Evolutionary conservation across 129 eudicot genomes (phyloP), one percentile per base, ranked within the genome.

Genomic region (Tanacetum coccineum): DNA sequence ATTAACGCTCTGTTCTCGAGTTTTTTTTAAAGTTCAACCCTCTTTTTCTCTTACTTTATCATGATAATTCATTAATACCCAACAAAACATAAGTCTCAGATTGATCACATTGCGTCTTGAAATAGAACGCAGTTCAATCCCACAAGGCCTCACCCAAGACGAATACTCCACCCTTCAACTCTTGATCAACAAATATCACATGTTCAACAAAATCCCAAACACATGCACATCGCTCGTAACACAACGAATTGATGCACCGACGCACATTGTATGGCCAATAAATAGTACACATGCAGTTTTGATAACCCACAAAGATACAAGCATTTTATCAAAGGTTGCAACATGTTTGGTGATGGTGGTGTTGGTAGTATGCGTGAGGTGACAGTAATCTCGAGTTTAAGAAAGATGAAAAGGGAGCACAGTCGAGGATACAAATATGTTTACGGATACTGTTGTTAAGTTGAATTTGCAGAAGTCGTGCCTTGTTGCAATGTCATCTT

Each of bases 291-390:
- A n/a, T n/a, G n/a, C 21, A 74, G 80, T 1, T 90, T 90, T 81
- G 97, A 87, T 55, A 90, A 90, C 81, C 97, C 97, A 3, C 95
- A 86, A 60, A 76, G 81, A 46, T 90, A 90, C 88, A 90, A 90
- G 44, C 97, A 90, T 80, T 90, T 90, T 71, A 90, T 90, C 74
- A 90, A 90, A 66, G 67, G 86, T 66, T 90, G 95, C 70, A 72
- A 70, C 18, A 68, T 89, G 64, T 64, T 62, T 13, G 91, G 87
- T 0, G 91, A 77, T 25, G 91, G 91, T 45, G 77, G 83, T 20
- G 95, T 86, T 4, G 97, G 97, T 0, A 79, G 88, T 69, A 70
- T 90, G 21, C 71, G 97, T 3, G 95, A 90, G 47, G 88, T 90
- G 9, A 81, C 88, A 0, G 95, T 90, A 0, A 84, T 90, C 12